phyloP scores from a whole-genome alignment of 2,329 filamentous ascomycete species.

The Talaromyces sp. region DNA sequence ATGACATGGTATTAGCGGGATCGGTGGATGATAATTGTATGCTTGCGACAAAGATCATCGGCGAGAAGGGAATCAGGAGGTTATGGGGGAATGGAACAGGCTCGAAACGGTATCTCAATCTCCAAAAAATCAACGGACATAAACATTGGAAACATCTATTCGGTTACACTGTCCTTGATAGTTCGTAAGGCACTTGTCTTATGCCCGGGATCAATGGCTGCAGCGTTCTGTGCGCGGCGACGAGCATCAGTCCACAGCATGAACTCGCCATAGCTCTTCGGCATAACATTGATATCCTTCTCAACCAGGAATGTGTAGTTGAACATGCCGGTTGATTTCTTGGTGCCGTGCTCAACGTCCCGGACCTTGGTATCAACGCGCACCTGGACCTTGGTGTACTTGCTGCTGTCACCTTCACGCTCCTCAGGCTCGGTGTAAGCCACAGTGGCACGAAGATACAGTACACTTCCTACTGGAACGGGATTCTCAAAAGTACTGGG shows the following conservation, averaged over 20 bases:
- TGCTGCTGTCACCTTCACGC: slow-evolving; percentile 48
- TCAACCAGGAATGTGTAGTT: slow-evolving; percentile 74
- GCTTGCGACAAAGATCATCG: too few species aligned
- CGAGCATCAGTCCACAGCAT: slow-evolving; percentile 68
- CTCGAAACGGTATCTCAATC: too few species aligned
- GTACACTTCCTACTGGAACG: slow-evolving; percentile 72
- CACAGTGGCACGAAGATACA: slow-evolving; percentile 72
- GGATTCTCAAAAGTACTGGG: slow-evolving; percentile 75
- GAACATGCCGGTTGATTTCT: slow-evolving; percentile 72
- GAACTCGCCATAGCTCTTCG: slow-evolving; percentile 64
- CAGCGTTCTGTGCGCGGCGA: slow-evolving; percentile 57
- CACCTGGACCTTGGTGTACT: slow-evolving; percentile 68
- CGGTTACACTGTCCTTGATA: slow-evolving; percentile 43
- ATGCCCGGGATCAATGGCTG: slow-evolving; percentile 43
- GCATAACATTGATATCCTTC: slow-evolving; percentile 67
- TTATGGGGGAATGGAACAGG: background rate
- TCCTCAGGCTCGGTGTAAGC: slow-evolving; percentile 69
- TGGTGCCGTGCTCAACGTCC: slow-evolving; percentile 69
- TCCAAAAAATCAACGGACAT: background rate
- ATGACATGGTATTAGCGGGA: too few species aligned
- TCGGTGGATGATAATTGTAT: too few species aligned
- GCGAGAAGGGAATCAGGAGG: too few species aligned
- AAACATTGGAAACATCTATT: slow-evolving; percentile 27
- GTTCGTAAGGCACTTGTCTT: slow-evolving; percentile 37
- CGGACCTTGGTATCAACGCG: slow-evolving; percentile 72